These are phyloP conservation scores for Teunomyces cretensis DNA, from an alignment of 805 yeast species.

Conservation along the genomic window DNA sequence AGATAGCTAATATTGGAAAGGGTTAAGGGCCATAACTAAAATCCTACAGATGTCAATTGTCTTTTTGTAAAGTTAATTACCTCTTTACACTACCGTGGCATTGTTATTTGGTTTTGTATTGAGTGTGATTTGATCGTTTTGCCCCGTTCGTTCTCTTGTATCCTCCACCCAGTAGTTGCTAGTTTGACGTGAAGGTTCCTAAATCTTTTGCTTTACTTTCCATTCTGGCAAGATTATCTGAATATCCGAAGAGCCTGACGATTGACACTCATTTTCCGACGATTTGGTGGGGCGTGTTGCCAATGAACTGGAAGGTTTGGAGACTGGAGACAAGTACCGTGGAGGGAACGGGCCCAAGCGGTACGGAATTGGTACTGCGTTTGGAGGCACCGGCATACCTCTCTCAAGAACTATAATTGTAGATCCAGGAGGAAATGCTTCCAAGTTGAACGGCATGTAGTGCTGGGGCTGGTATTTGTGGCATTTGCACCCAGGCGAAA, in stretches of 20 bases:
- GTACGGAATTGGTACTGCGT: conserved; percentile 25
- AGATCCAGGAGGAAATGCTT: conserved; percentile 11
- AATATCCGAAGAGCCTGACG: background rate
- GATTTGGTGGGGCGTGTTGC: background rate
- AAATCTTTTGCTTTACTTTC: too few relatives aligned
- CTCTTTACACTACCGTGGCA: too few relatives aligned
- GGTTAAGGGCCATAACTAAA: too few relatives aligned
- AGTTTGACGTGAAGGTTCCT: too few relatives aligned
- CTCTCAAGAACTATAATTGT: conserved; percentile 21
- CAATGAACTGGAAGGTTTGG: background rate
- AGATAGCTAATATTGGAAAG: too few relatives aligned
- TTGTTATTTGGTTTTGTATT: too few relatives aligned
- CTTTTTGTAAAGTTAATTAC: too few relatives aligned
- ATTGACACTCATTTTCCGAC: background rate
- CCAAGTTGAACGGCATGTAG: conserved; percentile 4
- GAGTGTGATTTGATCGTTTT: background rate
- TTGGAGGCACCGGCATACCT: conserved; percentile 26
- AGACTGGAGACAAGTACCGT: background rate
- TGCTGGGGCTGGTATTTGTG: background rate
- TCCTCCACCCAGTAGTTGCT: too few relatives aligned
- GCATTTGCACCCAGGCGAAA: conserved; percentile 2
- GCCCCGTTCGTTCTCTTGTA: background rate
- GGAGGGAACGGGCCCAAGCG: background rate
- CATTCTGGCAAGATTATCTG: background rate
- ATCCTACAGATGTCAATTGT: too few relatives aligned